phyloP scores from a whole-genome alignment of 805 yeast species.

The Metschnikowia proteae region DNA sequence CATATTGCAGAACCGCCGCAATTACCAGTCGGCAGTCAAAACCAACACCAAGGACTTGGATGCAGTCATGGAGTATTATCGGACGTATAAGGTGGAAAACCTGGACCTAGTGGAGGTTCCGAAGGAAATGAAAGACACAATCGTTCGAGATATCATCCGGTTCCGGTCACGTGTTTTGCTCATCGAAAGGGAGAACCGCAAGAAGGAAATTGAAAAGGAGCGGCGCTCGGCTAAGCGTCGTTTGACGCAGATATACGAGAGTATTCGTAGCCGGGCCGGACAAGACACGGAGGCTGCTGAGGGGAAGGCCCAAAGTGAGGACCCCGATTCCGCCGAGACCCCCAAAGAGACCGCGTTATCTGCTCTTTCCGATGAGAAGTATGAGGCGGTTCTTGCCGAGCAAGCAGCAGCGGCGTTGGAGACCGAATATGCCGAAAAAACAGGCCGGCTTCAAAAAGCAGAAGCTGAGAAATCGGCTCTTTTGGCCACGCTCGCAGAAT shows the following conservation, averaged over 20 bases:
- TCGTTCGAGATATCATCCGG: slow-evolving; percentile 50
- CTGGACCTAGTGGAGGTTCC: slow-evolving; percentile 58
- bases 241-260: slow-evolving; percentile 44
- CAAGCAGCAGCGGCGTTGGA: slow-evolving; percentile 24
- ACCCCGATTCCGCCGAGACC: slow-evolving; percentile 5
- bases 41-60: slow-evolving; percentile 35
- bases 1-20: slow-evolving; percentile 19
- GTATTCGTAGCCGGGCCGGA: slow-evolving; percentile 26
- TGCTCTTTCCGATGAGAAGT: slow-evolving; percentile 19
- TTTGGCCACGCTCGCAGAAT: slow-evolving; percentile 19
- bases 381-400: slow-evolving; percentile 23
- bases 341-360: slow-evolving; percentile 6
- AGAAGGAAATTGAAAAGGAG: slow-evolving; percentile 45
- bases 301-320: slow-evolving; percentile 8
- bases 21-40: slow-evolving; percentile 16
- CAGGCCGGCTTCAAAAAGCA: slow-evolving; percentile 9
- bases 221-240: slow-evolving; percentile 46
- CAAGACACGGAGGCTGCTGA: slow-evolving; percentile 16
- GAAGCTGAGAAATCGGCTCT: slow-evolving; percentile 22
- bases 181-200: slow-evolving; percentile 49
- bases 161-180: slow-evolving; percentile 54
- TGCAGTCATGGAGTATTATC: slow-evolving; percentile 33
- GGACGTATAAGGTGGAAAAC: slow-evolving; percentile 51
- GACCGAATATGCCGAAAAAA: slow-evolving; percentile 15
- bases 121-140: slow-evolving; percentile 46